Conservation (phyloP, 495 filamentous ascomycete genomes). For the Hamigera avellanea region DNA sequence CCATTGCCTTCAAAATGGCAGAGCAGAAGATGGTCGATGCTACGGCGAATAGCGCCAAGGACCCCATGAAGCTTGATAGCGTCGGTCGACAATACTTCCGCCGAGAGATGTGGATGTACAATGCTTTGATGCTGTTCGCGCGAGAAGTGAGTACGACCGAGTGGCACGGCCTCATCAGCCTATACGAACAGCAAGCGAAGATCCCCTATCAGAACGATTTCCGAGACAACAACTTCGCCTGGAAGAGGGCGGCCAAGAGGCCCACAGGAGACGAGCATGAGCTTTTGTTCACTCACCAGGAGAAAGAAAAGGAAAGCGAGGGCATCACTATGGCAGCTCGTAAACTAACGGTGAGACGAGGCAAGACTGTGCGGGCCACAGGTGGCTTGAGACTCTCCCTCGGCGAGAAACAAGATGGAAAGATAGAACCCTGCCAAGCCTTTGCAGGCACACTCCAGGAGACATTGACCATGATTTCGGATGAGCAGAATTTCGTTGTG, state of each 20-base stretch:
- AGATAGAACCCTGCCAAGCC: conserved; percentile 66
- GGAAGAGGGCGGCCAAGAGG: conserved; percentile 75
- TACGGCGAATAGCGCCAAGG: conserved; percentile 30
- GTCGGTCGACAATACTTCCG: conserved; percentile 40
- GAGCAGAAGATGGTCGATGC: conserved; percentile 52
- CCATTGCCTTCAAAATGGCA: conserved; percentile 64
- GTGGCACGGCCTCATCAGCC: conserved; percentile 66
- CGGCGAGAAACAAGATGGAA: conserved; percentile 55
- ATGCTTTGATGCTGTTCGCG: conserved; percentile 73
- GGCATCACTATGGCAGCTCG: conserved; percentile 65
- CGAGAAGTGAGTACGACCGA: conserved; percentile 68
- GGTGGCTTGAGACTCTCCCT: conserved; percentile 39
- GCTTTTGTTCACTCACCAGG: conserved; percentile 73
- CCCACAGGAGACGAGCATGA: conserved; percentile 76
- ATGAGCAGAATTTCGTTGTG: conserved; percentile 89
- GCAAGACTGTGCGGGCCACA: conserved; percentile 69
- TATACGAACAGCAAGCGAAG: conserved; percentile 67
- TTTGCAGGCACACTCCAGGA: conserved; percentile 72
- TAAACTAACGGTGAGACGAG: conserved; percentile 86
- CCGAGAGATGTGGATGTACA: conserved; percentile 65
- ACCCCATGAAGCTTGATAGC: conserved; percentile 37
- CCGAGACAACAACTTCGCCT: conserved; percentile 61
- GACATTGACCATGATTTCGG: conserved; percentile 63
- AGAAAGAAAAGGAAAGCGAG: conserved; percentile 65
- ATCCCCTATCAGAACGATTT: conserved; percentile 76